A percentile compares a stretch with the other conserved stretches of the same genome.
Evolutionary conservation across 257 asterid genomes (phyloP).

Genomic region (Capsicum rhomboideum): DNA sequence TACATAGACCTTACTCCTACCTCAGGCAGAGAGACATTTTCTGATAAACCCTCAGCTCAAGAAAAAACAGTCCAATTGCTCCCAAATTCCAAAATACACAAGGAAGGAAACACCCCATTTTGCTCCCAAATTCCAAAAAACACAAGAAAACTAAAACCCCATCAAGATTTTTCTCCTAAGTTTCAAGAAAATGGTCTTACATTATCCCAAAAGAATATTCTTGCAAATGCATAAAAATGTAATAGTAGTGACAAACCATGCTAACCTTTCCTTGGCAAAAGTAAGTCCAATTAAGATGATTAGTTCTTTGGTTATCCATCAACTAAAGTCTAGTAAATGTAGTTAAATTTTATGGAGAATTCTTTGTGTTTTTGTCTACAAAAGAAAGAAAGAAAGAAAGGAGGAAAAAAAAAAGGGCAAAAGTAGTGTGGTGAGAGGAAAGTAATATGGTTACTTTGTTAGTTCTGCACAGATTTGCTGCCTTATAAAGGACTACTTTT

Average conservation of each 20-base stretch:
- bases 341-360: neutral
- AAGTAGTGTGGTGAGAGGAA: neutral
- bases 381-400: neutral
- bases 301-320: constrained; percentile 58
- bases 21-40: no score
- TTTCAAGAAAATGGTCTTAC: neutral
- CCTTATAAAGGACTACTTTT: constrained; percentile 7
- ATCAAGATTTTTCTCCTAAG: no score
- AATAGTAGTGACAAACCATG: neutral
- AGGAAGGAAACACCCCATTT: neutral
- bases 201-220: neutral
- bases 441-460: constrained; percentile 2
- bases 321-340: neutral
- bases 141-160: neutral
- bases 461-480: neutral
- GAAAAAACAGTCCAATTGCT: no score
- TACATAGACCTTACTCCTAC: no score
- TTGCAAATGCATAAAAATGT: neutral
- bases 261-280: constrained; percentile 69
- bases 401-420: neutral
- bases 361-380: neutral
- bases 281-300: constrained; percentile 54
- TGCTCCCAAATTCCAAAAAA: neutral
- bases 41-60: no score
- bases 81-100: neutral